Base-by-base conservation (phyloP, 805 yeast genomes). In the Sugiyamaella smithiae region DNA sequence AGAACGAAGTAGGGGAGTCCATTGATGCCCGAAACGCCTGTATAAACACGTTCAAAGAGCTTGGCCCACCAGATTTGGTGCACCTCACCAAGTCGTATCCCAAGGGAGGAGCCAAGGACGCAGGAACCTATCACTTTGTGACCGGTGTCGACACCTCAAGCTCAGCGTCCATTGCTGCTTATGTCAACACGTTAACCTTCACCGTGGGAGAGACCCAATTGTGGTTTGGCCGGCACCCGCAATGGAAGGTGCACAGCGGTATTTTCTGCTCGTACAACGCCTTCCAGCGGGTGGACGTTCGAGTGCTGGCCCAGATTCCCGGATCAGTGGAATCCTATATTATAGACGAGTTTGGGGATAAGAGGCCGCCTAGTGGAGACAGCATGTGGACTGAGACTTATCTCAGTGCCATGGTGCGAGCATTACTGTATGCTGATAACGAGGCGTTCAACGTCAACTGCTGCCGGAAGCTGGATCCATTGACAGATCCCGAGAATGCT, bases 381-480 rank as follows among this genome's bases (percentile, higher is more conserved):
- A 61, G 57, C 25, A 45, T 67, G 35, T 71, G 76, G 75, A 57
- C 52, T 19, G 76, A 72, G 53, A 78, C 88, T 1, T 82, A 74
- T 61, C 72, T 82, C 55, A 74, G 88, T 60, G 83, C 89, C 1
- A 75, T 89, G 54, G 81, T 88, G 20, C 77, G 99, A 59, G 71
- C 90, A 5, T 66, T 93, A 37, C 68, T 88, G 48, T 87, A 80
- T 55, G 88, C 86, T 45, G 96, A 88, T 45, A 88, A 83, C 40
- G 91, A 85, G 66, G 83, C 67, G 69, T 85, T 70, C 60, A 84
- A 71, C 59, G 76, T 93, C 48, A 95, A 89, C 7, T 96, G 90
- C 62, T 84, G 93, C 32, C 78, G 96, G 56, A 81, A 84, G 51
- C 73, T 88, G 49, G 85, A 88, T 58, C 97, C 97, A 3, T 77